phyloP scores from a whole-genome alignment of 2,329 filamentous ascomycete genomes.

The Stagonosporopsis vannaccii region DNA sequence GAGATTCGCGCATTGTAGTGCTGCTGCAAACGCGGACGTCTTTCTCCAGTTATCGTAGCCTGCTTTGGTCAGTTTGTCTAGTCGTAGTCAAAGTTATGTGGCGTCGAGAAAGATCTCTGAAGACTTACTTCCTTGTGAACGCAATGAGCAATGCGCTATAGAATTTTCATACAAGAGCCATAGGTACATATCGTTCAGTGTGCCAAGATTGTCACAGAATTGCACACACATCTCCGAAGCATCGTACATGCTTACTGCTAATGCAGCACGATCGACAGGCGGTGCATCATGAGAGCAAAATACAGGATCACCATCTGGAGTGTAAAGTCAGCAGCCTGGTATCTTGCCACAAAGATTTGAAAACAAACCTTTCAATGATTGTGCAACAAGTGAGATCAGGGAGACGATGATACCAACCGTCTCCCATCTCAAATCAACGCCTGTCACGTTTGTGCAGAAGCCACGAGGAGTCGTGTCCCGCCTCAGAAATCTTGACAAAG shows the following conservation, averaged over 20 bases:
- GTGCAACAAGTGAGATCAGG: constrained; percentile 48
- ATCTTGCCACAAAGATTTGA: not conserved
- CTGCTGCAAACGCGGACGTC: constrained; percentile 38
- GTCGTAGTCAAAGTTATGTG: not conserved
- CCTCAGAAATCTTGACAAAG: constrained; percentile 41
- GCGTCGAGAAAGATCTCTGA: not conserved
- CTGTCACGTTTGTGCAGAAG: constrained; percentile 50
- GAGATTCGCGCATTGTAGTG: constrained; percentile 47
- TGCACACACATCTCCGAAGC: constrained; percentile 40
- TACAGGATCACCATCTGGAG: constrained; percentile 42
- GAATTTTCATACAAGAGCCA: constrained; percentile 46
- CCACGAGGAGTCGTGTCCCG: constrained; percentile 49
- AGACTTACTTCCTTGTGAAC: constrained; percentile 40
- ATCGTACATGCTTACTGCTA: constrained; percentile 36
- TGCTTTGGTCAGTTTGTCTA: constrained; percentile 6
- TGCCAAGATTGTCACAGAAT: constrained; percentile 43
- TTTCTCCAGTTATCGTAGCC: constrained; percentile 45
- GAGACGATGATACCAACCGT: constrained; percentile 52
- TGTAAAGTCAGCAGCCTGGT: not conserved
- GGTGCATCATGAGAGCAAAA: constrained; percentile 40
- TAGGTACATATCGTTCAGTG: constrained; percentile 45
- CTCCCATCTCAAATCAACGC: constrained; percentile 54
- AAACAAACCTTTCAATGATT: constrained; percentile 35
- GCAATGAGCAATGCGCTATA: constrained; percentile 34
- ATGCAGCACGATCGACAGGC: constrained; percentile 33